A percentile compares a stretch with the other conserved stretches of the same genome.
phyloP scores from a whole-genome alignment of 2,329 filamentous ascomycete species.

The Xylaria sp. region DNA sequence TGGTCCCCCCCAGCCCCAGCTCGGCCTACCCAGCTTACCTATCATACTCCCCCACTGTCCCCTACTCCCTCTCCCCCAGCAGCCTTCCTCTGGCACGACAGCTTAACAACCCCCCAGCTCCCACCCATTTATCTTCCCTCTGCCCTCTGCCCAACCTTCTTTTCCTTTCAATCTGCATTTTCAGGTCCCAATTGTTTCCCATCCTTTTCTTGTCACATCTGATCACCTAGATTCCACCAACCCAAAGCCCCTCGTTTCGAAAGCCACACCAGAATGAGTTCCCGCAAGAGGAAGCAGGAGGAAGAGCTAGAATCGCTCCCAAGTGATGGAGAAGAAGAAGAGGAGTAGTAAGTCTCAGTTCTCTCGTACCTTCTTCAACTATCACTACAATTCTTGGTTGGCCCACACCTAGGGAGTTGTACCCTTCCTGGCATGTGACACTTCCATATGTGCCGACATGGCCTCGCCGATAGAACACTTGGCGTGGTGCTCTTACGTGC shows the following conservation, averaged over 20 bases:
- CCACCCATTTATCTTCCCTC: slow-evolving; percentile 44
- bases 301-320: slow-evolving; percentile 53
- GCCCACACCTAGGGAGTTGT: slow-evolving; percentile 4
- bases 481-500: neutral
- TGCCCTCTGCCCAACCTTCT: slow-evolving; percentile 40
- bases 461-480: slow-evolving; percentile 18
- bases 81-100: slow-evolving; percentile 47
- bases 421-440: slow-evolving; percentile 37
- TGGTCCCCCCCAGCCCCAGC: slow-evolving; percentile 29
- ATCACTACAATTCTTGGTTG: slow-evolving; percentile 10
- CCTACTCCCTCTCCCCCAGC: slow-evolving; percentile 39
- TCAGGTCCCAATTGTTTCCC: slow-evolving; percentile 40
- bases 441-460: slow-evolving; percentile 39
- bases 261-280: slow-evolving; percentile 44
- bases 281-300: slow-evolving; percentile 52
- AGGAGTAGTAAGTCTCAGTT: slow-evolving; percentile 49
- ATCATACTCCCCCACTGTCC: slow-evolving; percentile 20
- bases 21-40: slow-evolving; percentile 35
- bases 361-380: slow-evolving; percentile 13
- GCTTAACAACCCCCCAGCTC: slow-evolving; percentile 42
- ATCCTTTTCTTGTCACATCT: slow-evolving; percentile 32
- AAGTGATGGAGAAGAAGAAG: slow-evolving; percentile 52
- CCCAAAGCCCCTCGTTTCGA: slow-evolving; percentile 23
- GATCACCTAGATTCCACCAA: slow-evolving; percentile 23
- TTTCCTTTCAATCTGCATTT: slow-evolving; percentile 33